These are phyloP conservation scores for Aspergillus biplanus DNA, from an alignment of 495 filamentous ascomycete species.

Conservation along the genomic window DNA sequence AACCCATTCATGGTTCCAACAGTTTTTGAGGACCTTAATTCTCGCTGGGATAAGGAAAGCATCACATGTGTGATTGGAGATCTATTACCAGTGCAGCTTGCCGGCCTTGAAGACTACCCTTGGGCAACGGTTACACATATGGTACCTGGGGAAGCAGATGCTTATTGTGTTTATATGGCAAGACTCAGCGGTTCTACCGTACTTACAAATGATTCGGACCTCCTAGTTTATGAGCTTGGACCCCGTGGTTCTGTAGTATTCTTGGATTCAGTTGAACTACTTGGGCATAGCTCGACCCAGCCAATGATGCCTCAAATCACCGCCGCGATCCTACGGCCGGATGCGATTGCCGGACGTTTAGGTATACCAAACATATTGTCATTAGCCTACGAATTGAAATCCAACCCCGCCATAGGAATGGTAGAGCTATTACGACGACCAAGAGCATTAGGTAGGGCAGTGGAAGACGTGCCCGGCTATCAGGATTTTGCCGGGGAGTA, in stretches of 20 bases:
- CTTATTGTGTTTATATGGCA: conserved; percentile 63
- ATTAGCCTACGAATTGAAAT: conserved; percentile 42
- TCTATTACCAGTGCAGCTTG: conserved; percentile 8
- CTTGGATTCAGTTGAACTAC: conserved; percentile 51
- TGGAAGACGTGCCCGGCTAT: conserved; percentile 33
- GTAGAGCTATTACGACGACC: conserved; percentile 37
- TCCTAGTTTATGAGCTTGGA: conserved; percentile 71
- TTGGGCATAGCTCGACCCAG: conserved; percentile 22
- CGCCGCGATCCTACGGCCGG: conserved; percentile 42
- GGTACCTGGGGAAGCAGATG: conserved; percentile 73
- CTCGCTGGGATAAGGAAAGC: conserved; percentile 36
- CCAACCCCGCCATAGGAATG: conserved; percentile 29
- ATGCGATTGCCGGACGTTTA: conserved; percentile 41
- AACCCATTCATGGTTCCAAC: conserved; percentile 70
- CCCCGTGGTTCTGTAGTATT: conserved; percentile 59
- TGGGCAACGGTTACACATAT: conserved; percentile 58
- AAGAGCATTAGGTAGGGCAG: conserved; percentile 21
- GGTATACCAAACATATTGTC: conserved; percentile 35
- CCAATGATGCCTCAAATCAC: conserved; percentile 28
- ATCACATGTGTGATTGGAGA: conserved; percentile 25
- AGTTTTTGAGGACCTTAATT: conserved; percentile 63
- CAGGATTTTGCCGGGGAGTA: conserved; percentile 51
- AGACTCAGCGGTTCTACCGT: conserved; percentile 53
- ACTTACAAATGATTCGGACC: conserved; percentile 74
- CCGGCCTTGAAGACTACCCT: conserved; percentile 26